phyloP scores from a whole-genome alignment of 257 asterid species.

The Primulina eburnea region DNA sequence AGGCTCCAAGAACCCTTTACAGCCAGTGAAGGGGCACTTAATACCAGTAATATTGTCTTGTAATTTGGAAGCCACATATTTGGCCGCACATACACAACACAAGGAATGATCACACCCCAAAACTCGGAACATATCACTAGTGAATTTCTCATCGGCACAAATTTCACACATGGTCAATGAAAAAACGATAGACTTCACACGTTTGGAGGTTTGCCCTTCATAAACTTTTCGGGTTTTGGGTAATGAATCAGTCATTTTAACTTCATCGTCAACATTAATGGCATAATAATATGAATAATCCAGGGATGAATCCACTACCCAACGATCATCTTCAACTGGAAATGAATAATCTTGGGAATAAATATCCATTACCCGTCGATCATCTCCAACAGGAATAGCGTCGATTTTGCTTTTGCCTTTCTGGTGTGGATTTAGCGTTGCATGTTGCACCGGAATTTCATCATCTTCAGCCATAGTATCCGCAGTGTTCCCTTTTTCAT shows the following conservation, averaged over 20 bases:
- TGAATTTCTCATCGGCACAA: conserved; percentile 48
- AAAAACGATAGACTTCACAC: conserved; percentile 17
- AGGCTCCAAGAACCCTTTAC: conserved; percentile 57
- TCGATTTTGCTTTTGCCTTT: conserved; percentile 30
- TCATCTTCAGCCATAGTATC: conserved; percentile 25
- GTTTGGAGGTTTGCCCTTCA: conserved; percentile 42
- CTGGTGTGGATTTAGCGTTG: conserved; percentile 14
- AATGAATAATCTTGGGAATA: conserved; percentile 14
- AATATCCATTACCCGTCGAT: conserved; percentile 24
- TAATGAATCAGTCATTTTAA: conserved; percentile 11
- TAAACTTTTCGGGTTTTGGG: conserved; percentile 15
- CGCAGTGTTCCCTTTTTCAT: not conserved
- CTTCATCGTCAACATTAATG: conserved; percentile 21
- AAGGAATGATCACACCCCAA: conserved; percentile 49
- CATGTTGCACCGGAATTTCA: conserved; percentile 23
- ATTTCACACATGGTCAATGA: conserved; percentile 45
- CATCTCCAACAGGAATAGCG: conserved; percentile 38
- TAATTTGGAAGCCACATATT: conserved; percentile 50
- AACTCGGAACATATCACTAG: conserved; percentile 26
- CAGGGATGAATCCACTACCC: too few species aligned
- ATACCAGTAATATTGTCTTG: conserved; percentile 39
- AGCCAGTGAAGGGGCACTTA: conserved; percentile 48
- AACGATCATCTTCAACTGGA: too few species aligned
- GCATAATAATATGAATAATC: not conserved
- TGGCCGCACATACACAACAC: conserved; percentile 44